Base-by-base conservation (phyloP, 768 basidiomycete species). In the Naganishia vaughanmartiniae region DNA sequence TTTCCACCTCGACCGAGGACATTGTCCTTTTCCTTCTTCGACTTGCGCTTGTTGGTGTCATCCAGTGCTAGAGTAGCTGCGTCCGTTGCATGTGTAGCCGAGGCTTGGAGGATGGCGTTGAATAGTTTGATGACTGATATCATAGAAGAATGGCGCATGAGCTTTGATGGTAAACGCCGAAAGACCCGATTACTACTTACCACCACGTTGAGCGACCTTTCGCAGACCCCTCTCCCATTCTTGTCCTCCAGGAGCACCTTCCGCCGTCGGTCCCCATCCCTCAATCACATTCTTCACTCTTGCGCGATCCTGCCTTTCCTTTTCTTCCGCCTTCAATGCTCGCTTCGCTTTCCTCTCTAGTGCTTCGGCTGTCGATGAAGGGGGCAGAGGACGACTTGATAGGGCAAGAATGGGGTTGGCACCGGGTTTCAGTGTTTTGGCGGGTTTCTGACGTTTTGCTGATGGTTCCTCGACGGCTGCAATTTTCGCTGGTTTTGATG, bases 211-310 rank as follows among this genome's bases (percentile, higher is more conserved):
- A 17, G 81, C 81, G 2, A 77, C 76, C 76, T 82, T 82, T 60
- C 80, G 76, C 74, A 82, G 70, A 21, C 76, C 74, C 69, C 78
- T 76, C 68, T 82, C 81, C 79, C 81, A 82, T 68, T 82, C 81
- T 57, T 76, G 74, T 14, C 74, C 76, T 24, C 81, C 81, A 19
- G 71, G 67, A 48, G 71, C 66, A n/a, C 76, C 76, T 17, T 74
- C 73, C 31, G 68, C 57, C 19, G 60, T 60, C 12, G 68, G 70
- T 30, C 70, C 72, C 81, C 81, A 82, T n/a, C 81, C 81, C 56
- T 80, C 80, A 15, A 81, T 57, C 0, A 81, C 77, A 73, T 82
- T 75, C 73, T 72, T 75, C 28, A 82, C 73, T 39, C 81, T 68
- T 33, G 80, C 81, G 53, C 73, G 60, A 73, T 82, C 81, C 73